Evolutionary conservation across 306 rosid genomes (phyloP).

Genomic region (Sindora glabra): DNA sequence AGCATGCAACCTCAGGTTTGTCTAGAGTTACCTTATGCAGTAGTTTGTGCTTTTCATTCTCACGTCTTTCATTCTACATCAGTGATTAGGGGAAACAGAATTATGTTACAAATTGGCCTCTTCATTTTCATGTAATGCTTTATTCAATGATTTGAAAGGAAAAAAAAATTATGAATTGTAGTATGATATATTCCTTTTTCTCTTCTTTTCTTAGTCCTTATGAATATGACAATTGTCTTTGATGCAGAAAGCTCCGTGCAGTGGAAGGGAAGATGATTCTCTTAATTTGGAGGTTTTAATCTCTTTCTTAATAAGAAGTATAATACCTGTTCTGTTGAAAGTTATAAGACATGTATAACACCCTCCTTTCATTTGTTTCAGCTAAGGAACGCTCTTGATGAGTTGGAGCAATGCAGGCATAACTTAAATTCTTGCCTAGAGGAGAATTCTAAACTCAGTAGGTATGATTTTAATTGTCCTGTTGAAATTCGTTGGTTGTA

Average conservation of each 20-base stretch:
- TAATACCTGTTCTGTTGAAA: neutral
- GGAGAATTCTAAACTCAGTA: conserved; percentile 75
- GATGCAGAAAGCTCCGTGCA: conserved; percentile 35
- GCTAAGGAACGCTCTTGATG: conserved; percentile 48
- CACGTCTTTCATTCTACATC: neutral
- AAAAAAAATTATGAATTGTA: no score
- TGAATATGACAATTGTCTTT: conserved; percentile 1
- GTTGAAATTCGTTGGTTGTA: conserved; percentile 5
- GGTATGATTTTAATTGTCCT: conserved; percentile 33
- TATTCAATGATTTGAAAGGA: neutral
- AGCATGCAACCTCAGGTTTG: conserved; percentile 53
- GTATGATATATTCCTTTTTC: neutral
- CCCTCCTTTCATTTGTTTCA: conserved; percentile 27
- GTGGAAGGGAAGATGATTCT: conserved; percentile 30
- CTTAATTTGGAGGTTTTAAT: conserved; percentile 41
- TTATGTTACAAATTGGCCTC: neutral
- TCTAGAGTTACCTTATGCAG: conserved; percentile 8
- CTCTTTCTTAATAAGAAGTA: conserved; percentile 1
- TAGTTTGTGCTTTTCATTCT: conserved; percentile 2
- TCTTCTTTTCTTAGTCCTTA: neutral
- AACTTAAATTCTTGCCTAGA: conserved; percentile 70
- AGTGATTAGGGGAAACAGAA: neutral
- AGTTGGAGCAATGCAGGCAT: conserved; percentile 66
- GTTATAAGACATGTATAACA: conserved; percentile 11
- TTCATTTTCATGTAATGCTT: neutral